Evolutionary conservation across 805 yeast species (phyloP).

Genomic region (Metschnikowia matae): DNA sequence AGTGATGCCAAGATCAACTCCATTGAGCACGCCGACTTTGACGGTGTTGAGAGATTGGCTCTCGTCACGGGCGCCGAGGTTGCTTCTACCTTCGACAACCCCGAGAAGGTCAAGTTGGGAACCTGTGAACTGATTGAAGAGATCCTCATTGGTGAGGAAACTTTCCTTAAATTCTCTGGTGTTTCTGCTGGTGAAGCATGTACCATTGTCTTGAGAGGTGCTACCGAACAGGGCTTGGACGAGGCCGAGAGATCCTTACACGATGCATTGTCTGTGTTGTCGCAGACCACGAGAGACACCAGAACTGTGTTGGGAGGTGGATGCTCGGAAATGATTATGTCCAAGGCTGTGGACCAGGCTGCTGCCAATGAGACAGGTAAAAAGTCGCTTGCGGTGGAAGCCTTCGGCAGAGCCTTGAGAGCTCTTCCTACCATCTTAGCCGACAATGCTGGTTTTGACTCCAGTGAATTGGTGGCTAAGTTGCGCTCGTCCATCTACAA

Average conservation of each 20-base stretch:
- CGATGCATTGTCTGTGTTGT: conserved; percentile 91
- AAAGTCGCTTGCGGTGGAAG: conserved; percentile 89
- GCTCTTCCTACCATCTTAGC: conserved; percentile 94
- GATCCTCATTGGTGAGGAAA: conserved; percentile 86
- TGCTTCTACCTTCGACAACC: conserved; percentile 91
- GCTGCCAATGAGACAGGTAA: conserved; percentile 93
- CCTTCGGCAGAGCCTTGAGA: conserved; percentile 90
- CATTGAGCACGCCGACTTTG: conserved; percentile 97
- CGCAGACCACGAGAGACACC: conserved; percentile 91
- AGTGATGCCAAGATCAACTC: conserved; percentile 84
- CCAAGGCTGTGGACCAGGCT: conserved; percentile 89
- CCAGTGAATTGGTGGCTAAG: conserved; percentile 86
- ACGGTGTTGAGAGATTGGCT: conserved; percentile 94
- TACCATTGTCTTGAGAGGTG: conserved; percentile 80
- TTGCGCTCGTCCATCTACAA: conserved; percentile 86
- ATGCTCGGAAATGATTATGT: conserved; percentile 86
- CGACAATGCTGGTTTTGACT: conserved; percentile 95
- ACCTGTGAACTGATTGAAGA: conserved; percentile 89
- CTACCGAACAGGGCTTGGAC: conserved; percentile 44
- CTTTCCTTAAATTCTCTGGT: conserved; percentile 89
- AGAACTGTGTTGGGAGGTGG: conserved; percentile 94
- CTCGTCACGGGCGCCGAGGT: conserved; percentile 98
- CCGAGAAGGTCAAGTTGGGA: conserved; percentile 82
- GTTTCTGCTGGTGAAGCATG: conserved; percentile 95
- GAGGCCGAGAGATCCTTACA: conserved; percentile 60